Evolutionary conservation across 2,329 filamentous ascomycete species (phyloP).

Genomic region (Botrytis elliptica): DNA sequence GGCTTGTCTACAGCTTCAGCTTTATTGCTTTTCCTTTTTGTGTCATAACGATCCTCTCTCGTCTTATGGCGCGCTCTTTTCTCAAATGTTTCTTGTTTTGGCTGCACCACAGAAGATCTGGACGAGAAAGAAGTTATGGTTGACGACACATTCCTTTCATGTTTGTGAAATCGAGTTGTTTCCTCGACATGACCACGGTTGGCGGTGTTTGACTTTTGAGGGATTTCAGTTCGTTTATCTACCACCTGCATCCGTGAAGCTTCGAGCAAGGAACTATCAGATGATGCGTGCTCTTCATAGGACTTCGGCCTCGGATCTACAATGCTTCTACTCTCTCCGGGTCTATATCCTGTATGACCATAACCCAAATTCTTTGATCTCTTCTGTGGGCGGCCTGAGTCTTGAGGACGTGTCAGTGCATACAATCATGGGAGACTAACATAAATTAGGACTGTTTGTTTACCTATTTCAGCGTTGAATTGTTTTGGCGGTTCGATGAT

Average conservation of each 20-base stretch:
- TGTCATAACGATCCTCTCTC: conserved; percentile 54
- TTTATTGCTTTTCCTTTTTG: conserved; percentile 39
- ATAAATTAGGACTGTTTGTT: neutral
- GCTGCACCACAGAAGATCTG: neutral
- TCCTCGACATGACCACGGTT: neutral
- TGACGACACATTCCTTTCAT: conserved; percentile 18
- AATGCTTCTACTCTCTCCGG: neutral
- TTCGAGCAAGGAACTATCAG: conserved; percentile 34
- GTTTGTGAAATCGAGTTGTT: conserved; percentile 19
- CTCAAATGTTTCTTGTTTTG: conserved; percentile 39
- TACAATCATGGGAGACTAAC: neutral
- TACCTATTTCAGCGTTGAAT: neutral
- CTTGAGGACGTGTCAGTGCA: neutral
- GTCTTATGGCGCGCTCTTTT: conserved; percentile 56
- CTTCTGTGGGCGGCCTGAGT: neutral
- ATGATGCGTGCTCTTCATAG: conserved; percentile 24
- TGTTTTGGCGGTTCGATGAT: conserved; percentile 3
- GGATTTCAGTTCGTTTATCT: neutral
- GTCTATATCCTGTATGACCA: neutral
- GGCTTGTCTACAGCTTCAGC: conserved; percentile 26
- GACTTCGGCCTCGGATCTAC: neutral
- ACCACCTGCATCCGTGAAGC: conserved; percentile 6
- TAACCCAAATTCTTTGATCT: neutral
- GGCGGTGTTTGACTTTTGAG: neutral
- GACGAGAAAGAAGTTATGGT: neutral